phyloP scores from a whole-genome alignment of 306 rosid genomes.

The Delonix regia region DNA sequence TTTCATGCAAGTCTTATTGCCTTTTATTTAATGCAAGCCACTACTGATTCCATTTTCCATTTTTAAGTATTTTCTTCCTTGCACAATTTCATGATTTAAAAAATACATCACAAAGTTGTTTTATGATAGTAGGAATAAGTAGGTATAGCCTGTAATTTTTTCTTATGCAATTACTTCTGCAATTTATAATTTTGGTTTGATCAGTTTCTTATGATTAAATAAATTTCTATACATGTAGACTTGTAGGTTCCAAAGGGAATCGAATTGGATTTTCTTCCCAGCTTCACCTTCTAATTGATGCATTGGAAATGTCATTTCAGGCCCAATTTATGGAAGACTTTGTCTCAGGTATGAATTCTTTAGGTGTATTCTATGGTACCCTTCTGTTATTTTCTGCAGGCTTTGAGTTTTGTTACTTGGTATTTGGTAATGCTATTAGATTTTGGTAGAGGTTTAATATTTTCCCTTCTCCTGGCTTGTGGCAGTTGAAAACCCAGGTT shows the following conservation, averaged over 20 bases:
- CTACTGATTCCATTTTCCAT: constrained; percentile 8
- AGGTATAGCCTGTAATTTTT: constrained; percentile 21
- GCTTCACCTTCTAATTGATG: constrained; percentile 69
- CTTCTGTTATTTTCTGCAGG: constrained; percentile 29
- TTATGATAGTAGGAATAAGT: constrained; percentile 16
- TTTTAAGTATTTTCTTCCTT: constrained; percentile 32
- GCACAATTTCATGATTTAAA: constrained; percentile 20
- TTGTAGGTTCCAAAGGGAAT: constrained; percentile 63
- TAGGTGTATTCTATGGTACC: constrained; percentile 12
- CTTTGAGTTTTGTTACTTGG: constrained; percentile 38
- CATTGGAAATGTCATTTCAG: constrained; percentile 80
- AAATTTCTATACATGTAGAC: constrained; percentile 51
- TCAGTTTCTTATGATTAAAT: constrained; percentile 22
- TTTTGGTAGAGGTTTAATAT: constrained; percentile 25
- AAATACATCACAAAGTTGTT: not conserved
- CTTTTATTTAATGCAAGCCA: not conserved
- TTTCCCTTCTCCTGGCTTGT: constrained; percentile 39
- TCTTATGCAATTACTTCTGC: constrained; percentile 19
- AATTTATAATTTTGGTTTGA: constrained; percentile 14
- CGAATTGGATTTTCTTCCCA: constrained; percentile 84
- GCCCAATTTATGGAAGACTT: constrained; percentile 96
- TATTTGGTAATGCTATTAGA: constrained; percentile 21
- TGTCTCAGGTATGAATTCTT: constrained; percentile 76
- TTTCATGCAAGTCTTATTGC: constrained; percentile 3
- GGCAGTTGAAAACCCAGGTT: constrained; percentile 79